Evolutionary conservation across 352 stramenopile genomes (phyloP), one percentile per base, ranked within the genome.

Genomic region (Phytophthora gonapodyides): DNA sequence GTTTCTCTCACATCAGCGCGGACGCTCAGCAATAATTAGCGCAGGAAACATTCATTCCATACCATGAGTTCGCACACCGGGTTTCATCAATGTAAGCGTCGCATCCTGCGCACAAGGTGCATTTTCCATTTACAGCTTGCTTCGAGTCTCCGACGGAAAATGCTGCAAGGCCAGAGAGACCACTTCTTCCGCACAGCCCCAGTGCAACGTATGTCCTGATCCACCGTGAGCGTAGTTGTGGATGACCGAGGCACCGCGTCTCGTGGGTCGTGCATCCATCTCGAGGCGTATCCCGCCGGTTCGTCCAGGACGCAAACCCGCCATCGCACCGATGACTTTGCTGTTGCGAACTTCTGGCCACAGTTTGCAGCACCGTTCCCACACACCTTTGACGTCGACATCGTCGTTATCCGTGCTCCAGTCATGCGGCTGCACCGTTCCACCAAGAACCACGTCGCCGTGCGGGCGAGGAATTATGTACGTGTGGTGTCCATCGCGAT

Each of bases 161-260:
- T 69, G 70, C 52, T 62, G 45, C 7, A 35, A 67, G 19, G 73
- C 77, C 2, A 82, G 47, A 0, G 35, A 40, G 44, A 82, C 69
- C 16, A 89, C 82, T 19, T 87, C 74, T 43, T 73, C 55, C 11
- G 82, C 82, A 44, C 82, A 91, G 0, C 79, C 82, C 77, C 82
- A 87, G 42, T 91, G 82, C 38, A 91, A 59, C 11, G 82, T 91
- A 58, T 91, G 82, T 27, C 82, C 82, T 21, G 78, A 89, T 35
- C 82, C 82, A 8, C 57, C 77, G 34, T 91, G 82, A 5, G 69
- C 82, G 33, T 91, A 91, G 68, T 89, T 91, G 69, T 91, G 79
- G 67, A 91, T 83, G 33, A 89, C 61, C 5, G 81, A 0, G 0
- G 82, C 79, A 6, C 82, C 79, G 9, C 41, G 43, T 7, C 34